Evolutionary conservation across 345 rosid species (phyloP).

Genomic region (Heritiera littoralis): DNA sequence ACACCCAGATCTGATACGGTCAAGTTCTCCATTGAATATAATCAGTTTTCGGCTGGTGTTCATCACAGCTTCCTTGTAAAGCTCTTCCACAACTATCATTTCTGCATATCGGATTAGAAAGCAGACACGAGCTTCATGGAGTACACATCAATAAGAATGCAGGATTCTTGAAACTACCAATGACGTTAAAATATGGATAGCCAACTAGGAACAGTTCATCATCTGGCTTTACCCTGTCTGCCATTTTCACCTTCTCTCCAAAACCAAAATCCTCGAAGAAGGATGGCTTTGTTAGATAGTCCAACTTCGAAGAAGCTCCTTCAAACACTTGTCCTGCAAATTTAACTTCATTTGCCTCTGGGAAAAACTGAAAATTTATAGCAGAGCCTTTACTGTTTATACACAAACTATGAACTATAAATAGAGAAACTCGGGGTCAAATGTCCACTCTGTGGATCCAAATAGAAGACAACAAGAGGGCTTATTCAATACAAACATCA

Average conservation of each 20-base stretch:
- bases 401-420: neutral
- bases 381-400: neutral
- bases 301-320: constrained; percentile 81
- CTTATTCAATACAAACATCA: neutral
- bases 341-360: constrained; percentile 85
- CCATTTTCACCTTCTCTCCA: constrained; percentile 75
- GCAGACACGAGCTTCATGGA: constrained; percentile 16
- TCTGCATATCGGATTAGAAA: constrained; percentile 42
- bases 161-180: constrained; percentile 48
- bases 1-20: constrained; percentile 96
- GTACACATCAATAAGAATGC: constrained; percentile 14
- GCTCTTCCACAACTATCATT: constrained; percentile 98
- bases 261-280: constrained; percentile 88
- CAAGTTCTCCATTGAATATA: constrained; percentile 91
- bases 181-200: constrained; percentile 91
- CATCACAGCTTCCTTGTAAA: constrained; percentile 77
- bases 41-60: constrained; percentile 64
- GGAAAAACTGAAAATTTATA: constrained; percentile 70
- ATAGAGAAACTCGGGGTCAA: neutral
- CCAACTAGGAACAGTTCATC: constrained; percentile 81
- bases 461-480: neutral
- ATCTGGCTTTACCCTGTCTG: constrained; percentile 75
- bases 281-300: constrained; percentile 91
- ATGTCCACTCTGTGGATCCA: neutral
- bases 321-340: constrained; percentile 74